Conservation (phyloP, 208 protist species). For the Acanthamoeba culbertsoni region DNA sequence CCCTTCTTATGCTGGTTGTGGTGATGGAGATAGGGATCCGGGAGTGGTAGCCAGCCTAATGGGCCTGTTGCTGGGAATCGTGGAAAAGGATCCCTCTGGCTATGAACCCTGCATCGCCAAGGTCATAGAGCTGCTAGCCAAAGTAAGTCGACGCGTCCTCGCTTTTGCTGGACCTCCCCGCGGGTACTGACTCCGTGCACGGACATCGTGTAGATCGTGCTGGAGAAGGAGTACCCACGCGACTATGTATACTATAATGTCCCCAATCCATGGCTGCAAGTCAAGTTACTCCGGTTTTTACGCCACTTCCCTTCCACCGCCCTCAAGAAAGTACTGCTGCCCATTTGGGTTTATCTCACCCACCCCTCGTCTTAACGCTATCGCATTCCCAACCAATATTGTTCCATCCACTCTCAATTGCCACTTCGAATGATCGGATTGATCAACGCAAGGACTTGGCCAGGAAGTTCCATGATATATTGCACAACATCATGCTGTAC, state of each 20-base stretch:
- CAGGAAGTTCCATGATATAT: slow-evolving; percentile 22
- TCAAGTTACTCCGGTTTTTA: slow-evolving; percentile 96
- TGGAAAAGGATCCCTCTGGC: slow-evolving; percentile 81
- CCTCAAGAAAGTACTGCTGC: slow-evolving; percentile 67
- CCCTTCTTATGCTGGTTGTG: neutral
- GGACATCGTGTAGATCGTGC: slow-evolving; percentile 66
- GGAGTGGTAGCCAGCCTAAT: slow-evolving; percentile 93
- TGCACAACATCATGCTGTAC: slow-evolving; percentile 34
- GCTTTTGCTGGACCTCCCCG: too few relatives aligned
- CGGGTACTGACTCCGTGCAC: too few relatives aligned
- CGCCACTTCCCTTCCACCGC: slow-evolving; percentile 94
- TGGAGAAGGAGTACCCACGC: slow-evolving; percentile 66
- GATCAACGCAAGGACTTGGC: neutral
- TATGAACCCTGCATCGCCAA: slow-evolving; percentile 81
- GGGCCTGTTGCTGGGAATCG: slow-evolving; percentile 90
- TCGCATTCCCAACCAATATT: too few relatives aligned
- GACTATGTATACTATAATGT: slow-evolving; percentile 98
- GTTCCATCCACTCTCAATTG: neutral
- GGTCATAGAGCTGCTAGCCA: slow-evolving; percentile 87
- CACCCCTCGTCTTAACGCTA: neutral
- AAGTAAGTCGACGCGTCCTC: slow-evolving; percentile 23
- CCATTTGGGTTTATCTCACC: neutral
- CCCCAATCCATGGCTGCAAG: slow-evolving; percentile 97
- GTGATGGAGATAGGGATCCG: slow-evolving; percentile 81
- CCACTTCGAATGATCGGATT: neutral